phyloP scores from a whole-genome alignment of 2,329 filamentous ascomycete species.

The Fusarium nisikadoi region DNA sequence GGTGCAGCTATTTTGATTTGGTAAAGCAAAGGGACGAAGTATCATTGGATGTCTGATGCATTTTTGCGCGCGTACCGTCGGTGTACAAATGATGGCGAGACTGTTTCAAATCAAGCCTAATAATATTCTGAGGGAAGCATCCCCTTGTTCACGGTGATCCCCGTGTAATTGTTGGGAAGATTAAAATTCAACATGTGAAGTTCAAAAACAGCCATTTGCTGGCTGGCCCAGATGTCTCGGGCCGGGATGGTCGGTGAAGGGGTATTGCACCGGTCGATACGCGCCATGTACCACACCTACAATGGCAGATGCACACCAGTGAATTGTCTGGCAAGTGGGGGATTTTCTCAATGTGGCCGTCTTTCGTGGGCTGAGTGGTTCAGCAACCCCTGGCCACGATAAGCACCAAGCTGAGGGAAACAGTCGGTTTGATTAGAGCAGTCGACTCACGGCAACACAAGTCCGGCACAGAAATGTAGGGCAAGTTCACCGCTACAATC shows the following conservation, averaged over 20 bases:
- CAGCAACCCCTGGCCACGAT: constrained; percentile 19
- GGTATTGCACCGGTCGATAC: constrained; percentile 9
- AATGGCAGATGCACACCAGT: constrained; percentile 8
- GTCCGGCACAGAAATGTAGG: constrained; percentile 11
- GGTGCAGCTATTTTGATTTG: constrained; percentile 25
- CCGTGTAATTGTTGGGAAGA: constrained; percentile 22
- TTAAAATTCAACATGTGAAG: constrained; percentile 18
- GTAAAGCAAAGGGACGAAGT: constrained; percentile 17
- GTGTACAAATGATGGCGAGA: neutral
- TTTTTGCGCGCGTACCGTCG: constrained; percentile 1
- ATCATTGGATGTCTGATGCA: constrained; percentile 21
- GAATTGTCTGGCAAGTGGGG: constrained; percentile 3
- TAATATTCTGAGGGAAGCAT: constrained; percentile 4
- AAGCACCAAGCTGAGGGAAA: constrained; percentile 32
- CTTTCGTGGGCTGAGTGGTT: constrained; percentile 29
- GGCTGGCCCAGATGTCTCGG: constrained; percentile 25
- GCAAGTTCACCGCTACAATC: constrained; percentile 39
- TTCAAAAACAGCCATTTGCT: constrained; percentile 13
- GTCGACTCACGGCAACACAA: constrained; percentile 29
- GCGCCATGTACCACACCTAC: constrained; percentile 25
- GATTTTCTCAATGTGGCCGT: constrained; percentile 15
- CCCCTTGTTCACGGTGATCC: constrained; percentile 8
- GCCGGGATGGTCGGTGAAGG: constrained; percentile 37
- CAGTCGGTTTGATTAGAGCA: constrained; percentile 16
- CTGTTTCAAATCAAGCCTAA: constrained; percentile 5